Base-by-base conservation (phyloP, 2,329 filamentous ascomycete species). In the Diaporthe ampelina region DNA sequence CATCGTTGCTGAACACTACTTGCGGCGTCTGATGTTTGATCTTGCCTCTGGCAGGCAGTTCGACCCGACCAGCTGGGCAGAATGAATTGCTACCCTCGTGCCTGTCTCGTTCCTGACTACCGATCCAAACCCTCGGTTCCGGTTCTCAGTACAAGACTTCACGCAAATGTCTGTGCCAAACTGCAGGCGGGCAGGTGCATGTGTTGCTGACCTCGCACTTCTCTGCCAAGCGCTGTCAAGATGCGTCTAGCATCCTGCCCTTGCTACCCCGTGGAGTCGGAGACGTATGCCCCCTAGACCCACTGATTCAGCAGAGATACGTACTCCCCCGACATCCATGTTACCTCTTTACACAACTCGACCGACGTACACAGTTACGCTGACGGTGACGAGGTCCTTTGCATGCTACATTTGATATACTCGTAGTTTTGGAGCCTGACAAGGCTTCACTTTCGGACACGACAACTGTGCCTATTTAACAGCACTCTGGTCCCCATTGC, bases 1-100 rank as follows among this genome's bases (percentile, higher is more conserved):
- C 11, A 70, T 71, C 40, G 56, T 71, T 58, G 63, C 63, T 21
- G 9, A 48, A n/a, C 29, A 68, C 15, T 6, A 29, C 48, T 54
- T 68, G 63, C 63, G 63, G 63, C 63, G 45, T 67, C 63, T 52
- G 63, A 67, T 52, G 63, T 67, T 67, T 67, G 63, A 67, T 26
- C 7, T 37, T 32, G 63, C 45, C 45, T 67, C 21, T 26, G 63
- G 45, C 29, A 68, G 48, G 48, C 48, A 54, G 32, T n/a, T 68
- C 29, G 24, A 54, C 11, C 63, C 48, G n/a, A 67, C 29, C 10
- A 24, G 35, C 61, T 37, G 21, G 43, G 7, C 59, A 43, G 58
- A 24, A 15, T 29, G 24, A 26, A 19, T 13, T 50, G 26, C 61
- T 29, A 45, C 58, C 43, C 43, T 48, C 43, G 17, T 48, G 43